Base-by-base conservation (phyloP, 2,329 filamentous ascomycete genomes). In the Exophiala alcalophila region DNA sequence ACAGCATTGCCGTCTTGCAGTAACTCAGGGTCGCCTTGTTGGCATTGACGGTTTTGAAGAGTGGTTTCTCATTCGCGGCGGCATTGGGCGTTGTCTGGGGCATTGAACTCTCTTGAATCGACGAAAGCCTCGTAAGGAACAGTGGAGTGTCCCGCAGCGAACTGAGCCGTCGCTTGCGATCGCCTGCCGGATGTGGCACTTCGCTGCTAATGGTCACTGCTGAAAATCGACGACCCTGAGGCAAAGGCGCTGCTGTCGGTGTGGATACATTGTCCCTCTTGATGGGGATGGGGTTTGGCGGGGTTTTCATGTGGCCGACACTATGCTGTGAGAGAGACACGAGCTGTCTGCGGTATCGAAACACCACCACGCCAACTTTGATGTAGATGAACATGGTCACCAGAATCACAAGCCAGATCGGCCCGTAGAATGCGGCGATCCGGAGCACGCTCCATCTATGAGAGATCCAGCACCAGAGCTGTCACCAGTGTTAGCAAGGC, bases 401-500 rank as follows among this genome's bases (percentile, higher is more conserved):
- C 5, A 59, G 53, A 33, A 70, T 65, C 39, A 67, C 56, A 15
- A 66, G 58, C 67, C 67, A 70, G 18, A 67, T 61, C 4, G 66
- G 66, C 2, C 62, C 67, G 41, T 92, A 94, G 60, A 90, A 91
- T 19, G 80, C 76, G 3, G 78, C 77, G 44, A 92, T 80, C 26
- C 86, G 81, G 62, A 86, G 78, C 44, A 81, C 74, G 42, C 86
- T 82, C 76, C 82, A 89, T 4, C 77, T 65, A 2, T 67, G 59
- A 2, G 73, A 68, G 12, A 92, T 72, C 86, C 86, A 92, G 60
- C 87, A 94, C 87, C 86, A 94, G 15, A 92, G 65, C 71, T 76
- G 19, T 9, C 10, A 31, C 11, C 9, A 40, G 2, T 25, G 32
- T 45, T 19, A 43, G 39, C 27, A 25, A 27, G 23, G 9, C n/a